Evolutionary conservation across 306 rosid genomes (phyloP), one percentile per base, ranked within the genome.

Genomic region (Trichosanthes cucumerina): DNA sequence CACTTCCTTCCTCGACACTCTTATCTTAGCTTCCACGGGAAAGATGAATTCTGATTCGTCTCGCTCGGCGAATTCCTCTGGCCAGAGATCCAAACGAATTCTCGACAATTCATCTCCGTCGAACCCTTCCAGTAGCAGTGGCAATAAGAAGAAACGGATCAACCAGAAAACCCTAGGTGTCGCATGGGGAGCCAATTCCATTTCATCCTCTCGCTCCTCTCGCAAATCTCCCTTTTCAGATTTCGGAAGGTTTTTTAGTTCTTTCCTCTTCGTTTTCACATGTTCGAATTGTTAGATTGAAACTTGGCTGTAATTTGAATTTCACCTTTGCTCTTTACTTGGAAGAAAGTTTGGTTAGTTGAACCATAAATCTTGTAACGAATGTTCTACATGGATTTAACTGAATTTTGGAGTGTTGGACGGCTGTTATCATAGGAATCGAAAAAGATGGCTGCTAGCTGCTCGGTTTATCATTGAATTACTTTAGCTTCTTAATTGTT

Each of bases 131-230:
- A 71, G 69, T 33, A 62, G 44, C 38, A 46, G 26, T 26, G 70
- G 43, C 24, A 38, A 9, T 62, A 83, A 83, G 81, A 86, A 82
- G 60, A 83, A 63, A 50, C 80, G 33, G 58, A 49, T 83, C 81
- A 83, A 83, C 79, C 92, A 92, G 92, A 89, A 89, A 92, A 88
- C 93, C 90, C 90, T 92, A 82, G 95, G 97, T 73, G 92, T 83
- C 18, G 85, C 89, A 59, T 89, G 96, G 97, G 93, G 96, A 77
- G 79, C 97, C 62, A 91, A 83, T 81, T 88, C 93, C 44, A 78
- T 34, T 79, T 84, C 96, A 1, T 80, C 91, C 58, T 84, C 91
- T 82, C 88, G 87, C 79, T 84, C 87, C 69, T 82, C 80, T 62
- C 84, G 85, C 21, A 90, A 87, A 50, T 75, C 97, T 15, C 86